These are phyloP conservation scores for Gossypium australe DNA, from an alignment of 345 rosid genomes.

Conservation along the genomic window DNA sequence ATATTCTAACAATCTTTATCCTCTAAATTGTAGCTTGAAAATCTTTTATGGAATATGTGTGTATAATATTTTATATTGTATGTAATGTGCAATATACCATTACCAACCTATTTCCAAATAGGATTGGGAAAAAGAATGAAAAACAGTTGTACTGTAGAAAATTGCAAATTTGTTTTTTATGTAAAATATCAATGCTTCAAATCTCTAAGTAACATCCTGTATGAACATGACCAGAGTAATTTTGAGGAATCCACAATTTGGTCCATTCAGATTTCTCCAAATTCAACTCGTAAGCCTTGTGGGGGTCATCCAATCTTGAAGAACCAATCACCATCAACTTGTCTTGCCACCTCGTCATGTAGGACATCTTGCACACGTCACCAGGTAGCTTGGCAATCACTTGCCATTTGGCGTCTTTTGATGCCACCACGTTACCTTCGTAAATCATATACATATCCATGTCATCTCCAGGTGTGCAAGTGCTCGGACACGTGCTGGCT, in stretches of 20 bases:
- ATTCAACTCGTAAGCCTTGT: slow-evolving; percentile 30
- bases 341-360: slow-evolving; percentile 35
- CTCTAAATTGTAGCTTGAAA: background rate
- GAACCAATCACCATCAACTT: slow-evolving; percentile 59
- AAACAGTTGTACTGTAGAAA: too few relatives aligned
- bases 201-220: slow-evolving; percentile 50
- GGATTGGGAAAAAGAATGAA: too few relatives aligned
- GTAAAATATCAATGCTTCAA: background rate
- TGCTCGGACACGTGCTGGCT: slow-evolving; percentile 28
- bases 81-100: too few relatives aligned
- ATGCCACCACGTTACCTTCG: slow-evolving; percentile 30
- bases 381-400: slow-evolving; percentile 38
- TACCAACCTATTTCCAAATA: too few relatives aligned
- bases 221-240: slow-evolving; percentile 52
- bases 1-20: background rate
- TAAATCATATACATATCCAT: background rate
- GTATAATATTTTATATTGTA: too few relatives aligned
- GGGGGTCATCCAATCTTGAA: slow-evolving; percentile 25
- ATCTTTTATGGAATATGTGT: background rate
- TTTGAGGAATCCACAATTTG: slow-evolving; percentile 28
- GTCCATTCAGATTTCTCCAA: slow-evolving; percentile 38
- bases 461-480: slow-evolving; percentile 16
- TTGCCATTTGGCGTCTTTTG: slow-evolving; percentile 35
- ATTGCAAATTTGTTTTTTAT: background rate
- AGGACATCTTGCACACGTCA: slow-evolving; percentile 32